Percentiles rank a stretch among this genome's conserved stretches.
phyloP scores from a whole-genome alignment of 768 basidiomycete species.

The Daedaleopsis nitida region DNA sequence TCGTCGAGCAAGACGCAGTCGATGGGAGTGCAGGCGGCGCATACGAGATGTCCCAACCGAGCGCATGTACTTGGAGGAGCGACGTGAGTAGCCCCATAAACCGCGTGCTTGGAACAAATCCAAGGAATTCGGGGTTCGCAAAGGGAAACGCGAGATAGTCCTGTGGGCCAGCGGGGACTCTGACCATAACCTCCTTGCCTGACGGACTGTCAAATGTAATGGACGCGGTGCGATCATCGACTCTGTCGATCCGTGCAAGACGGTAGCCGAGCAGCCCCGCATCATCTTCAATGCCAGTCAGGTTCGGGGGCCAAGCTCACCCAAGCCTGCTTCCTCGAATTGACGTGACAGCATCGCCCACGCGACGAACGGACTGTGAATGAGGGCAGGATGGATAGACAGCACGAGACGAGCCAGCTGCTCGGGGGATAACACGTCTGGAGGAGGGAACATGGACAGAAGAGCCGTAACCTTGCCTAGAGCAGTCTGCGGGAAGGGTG shows the following conservation, averaged over 20 bases:
- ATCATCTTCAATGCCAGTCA: conserved; percentile 36
- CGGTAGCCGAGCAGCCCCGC: conserved; percentile 56
- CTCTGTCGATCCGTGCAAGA: conserved; percentile 42
- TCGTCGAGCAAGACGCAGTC: conserved; percentile 63
- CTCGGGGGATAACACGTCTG: conserved; percentile 39
- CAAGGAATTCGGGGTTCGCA: conserved; percentile 27
- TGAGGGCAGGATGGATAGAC: conserved; percentile 59
- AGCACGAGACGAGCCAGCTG: conserved; percentile 58
- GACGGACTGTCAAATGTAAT: conserved; percentile 44
- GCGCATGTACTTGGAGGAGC: conserved; percentile 62
- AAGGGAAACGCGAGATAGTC: conserved; percentile 48
- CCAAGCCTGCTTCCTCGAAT: conserved; percentile 54
- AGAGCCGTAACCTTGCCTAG: conserved; percentile 52
- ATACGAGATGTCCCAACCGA: conserved; percentile 67
- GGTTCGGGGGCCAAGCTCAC: conserved; percentile 50
- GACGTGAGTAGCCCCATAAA: conserved; percentile 61
- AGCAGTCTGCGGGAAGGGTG: conserved; percentile 68
- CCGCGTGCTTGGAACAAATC: conserved; percentile 47
- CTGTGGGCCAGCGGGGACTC: conserved; percentile 53
- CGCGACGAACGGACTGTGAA: conserved; percentile 57
- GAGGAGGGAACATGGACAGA: conserved; percentile 50
- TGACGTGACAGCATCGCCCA: conserved; percentile 65
- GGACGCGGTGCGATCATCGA: conserved; percentile 41
- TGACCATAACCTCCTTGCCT: conserved; percentile 33
- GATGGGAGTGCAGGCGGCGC: conserved; percentile 59